Evolutionary conservation across 176 grass and related monocot species (phyloP), one percentile per base, ranked within the genome.

Genomic region (Elaeis guineensis): DNA sequence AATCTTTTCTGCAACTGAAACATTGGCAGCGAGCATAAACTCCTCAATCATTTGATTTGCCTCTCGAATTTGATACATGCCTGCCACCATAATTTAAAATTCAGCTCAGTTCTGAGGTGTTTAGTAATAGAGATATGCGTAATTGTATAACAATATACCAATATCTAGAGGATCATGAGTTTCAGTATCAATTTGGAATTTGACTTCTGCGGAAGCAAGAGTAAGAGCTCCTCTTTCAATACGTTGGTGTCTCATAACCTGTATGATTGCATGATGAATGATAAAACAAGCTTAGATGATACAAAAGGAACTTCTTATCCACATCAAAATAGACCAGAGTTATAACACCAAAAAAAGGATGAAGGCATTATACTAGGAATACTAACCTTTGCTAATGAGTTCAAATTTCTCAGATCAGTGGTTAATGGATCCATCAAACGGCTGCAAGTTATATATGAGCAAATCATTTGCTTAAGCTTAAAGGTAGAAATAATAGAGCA

Each of bases 11-110:
- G 87, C 92, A 57, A 91, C 92, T 49, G 92, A 88, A 75, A 97
- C 25, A 82, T 97, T 97, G 24, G 84, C 92, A 73, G 87, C 84
- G 58, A 97, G 83, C 92, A 97, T 97, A 73, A 97, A 97, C 70
- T 97, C 92, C 65, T 97, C 92, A 17, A 97, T 91, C 92, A 97
- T 97, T 77, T 97, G 92, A 78, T 97, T 97, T 72, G 92, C 92
- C 81, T 97, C 92, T 0, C 92, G 75, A 59, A 97, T 91, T 97
- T 97, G 92, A 87, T 97, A 97, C 67, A 97, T 97, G 51, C 92
- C 92, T 89, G 55, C 11, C 57, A 79, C 58, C 74, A 78, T 59
- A 29, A 57, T 75, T 61, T 72, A 64, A 49, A 28, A 67, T 70
- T 21, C 51, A 55, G 51, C 35, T 3, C 22, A 57, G 76, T 54